Evolutionary conservation across 2,329 filamentous ascomycete genomes (phyloP).

Genomic region (Trichoderma polysporum): DNA sequence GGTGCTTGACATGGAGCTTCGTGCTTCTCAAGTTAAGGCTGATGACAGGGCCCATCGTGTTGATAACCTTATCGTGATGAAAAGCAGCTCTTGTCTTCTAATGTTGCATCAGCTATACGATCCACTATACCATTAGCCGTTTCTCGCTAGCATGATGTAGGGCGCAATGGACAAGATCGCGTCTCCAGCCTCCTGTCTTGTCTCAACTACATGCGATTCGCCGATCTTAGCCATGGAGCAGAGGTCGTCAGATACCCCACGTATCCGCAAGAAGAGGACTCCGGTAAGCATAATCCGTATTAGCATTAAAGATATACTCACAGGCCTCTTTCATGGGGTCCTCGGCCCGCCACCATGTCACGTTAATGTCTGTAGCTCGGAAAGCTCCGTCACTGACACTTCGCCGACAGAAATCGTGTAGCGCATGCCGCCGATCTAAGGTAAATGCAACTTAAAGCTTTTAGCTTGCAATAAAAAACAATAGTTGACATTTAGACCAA

Average conservation of each 20-base stretch:
- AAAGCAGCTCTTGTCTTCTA: background rate
- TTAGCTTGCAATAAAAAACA: background rate
- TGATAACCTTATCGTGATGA: background rate
- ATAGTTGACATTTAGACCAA: background rate
- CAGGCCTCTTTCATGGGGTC: background rate
- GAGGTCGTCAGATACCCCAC: background rate
- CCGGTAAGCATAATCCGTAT: slow-evolving; percentile 22
- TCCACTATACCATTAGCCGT: background rate
- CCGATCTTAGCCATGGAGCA: background rate
- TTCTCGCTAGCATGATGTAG: background rate
- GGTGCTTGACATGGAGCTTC: background rate
- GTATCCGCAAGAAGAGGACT: slow-evolving; percentile 26
- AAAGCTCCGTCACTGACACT: background rate
- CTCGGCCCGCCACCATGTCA: slow-evolving; percentile 3
- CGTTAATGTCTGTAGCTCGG: slow-evolving; percentile 6
- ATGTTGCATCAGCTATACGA: slow-evolving; percentile 14
- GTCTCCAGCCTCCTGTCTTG: background rate
- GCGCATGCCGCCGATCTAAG: slow-evolving; percentile 31
- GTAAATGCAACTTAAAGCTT: slow-evolving; percentile 15
- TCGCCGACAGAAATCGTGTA: slow-evolving; percentile 29
- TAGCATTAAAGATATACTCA: background rate
- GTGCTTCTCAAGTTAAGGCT: background rate
- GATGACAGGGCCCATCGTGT: background rate
- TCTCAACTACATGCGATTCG: background rate
- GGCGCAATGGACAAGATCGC: background rate